Base-by-base conservation (phyloP, 2,329 filamentous ascomycete species). In the Gliomastix tumulicola region DNA sequence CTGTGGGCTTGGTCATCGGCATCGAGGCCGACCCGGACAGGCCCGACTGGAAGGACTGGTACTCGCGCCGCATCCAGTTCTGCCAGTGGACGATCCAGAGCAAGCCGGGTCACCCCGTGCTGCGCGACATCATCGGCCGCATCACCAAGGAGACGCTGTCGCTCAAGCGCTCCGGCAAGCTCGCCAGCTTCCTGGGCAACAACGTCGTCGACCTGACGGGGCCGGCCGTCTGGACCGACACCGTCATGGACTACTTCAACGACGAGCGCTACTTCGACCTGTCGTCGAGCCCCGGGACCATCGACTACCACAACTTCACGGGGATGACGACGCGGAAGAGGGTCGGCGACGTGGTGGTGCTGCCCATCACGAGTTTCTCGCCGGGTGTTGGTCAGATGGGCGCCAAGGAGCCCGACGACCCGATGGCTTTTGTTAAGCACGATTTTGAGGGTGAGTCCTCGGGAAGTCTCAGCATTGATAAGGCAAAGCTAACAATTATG, bases 71-170 rank as follows among this genome's bases (percentile, higher is more conserved):
- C 44, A 89, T 98, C 42, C 92, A 97, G 57, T 97, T 98, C 62
- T 98, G 92, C 64, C 92, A 98, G 60, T 98, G 92, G 92, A 98
- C 92, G 2, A 96, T 98, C 44, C 90, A 97, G 61, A 70, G 85
- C 39, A 98, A 98, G 62, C 84, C 90, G 0, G 92, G 92, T 10
- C 92, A 98, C 57, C 92, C 92, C 0, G 79, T 95, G 11, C 73
- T 98, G 40, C 79, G 89, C 43, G 87, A 96, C 42, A 77, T 95
- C 42, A 88, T 98, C 21, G 72, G 84, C 12, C 83, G 81, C 47
- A 89, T 98, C 53, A 95, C 90, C 1, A 74, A 86, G 45, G 79
- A 89, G 56, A 85, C 89, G 1, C 68, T 97, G 34, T 68, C 72
- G 41, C 75, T 82, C 62, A 88, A 94, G 69, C 69, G 68, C 37